These are phyloP conservation scores for Ceratobasidium sp. DNA, from an alignment of 1,284 basidiomycete species.

Conservation along the genomic window DNA sequence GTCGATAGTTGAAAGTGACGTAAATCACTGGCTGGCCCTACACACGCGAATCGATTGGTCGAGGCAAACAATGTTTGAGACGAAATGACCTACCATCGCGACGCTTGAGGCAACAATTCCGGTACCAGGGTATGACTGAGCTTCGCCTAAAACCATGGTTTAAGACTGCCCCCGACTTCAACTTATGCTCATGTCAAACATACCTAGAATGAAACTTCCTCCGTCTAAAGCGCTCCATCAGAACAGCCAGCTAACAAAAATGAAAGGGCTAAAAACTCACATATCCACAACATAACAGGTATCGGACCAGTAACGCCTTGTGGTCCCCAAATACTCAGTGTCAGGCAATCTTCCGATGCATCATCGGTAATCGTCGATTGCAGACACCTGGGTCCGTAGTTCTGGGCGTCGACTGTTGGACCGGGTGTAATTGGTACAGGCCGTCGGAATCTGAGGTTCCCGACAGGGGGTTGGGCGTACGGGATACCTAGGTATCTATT, in stretches of 20 bases:
- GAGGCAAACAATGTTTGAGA: background rate
- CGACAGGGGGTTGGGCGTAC: slow-evolving; percentile 61
- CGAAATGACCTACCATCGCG: background rate
- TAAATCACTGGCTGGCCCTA: slow-evolving; percentile 19
- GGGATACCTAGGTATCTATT: slow-evolving; percentile 64
- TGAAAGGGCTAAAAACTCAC: background rate
- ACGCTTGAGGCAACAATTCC: slow-evolving; percentile 29
- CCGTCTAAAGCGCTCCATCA: slow-evolving; percentile 8
- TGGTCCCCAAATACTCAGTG: slow-evolving; percentile 39
- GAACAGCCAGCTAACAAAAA: background rate
- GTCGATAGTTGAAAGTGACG: slow-evolving; percentile 24
- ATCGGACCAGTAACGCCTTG: background rate
- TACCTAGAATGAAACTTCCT: slow-evolving; percentile 32
- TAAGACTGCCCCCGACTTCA: background rate
- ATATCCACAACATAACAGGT: slow-evolving; percentile 47
- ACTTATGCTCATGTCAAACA: background rate
- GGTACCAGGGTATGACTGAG: slow-evolving; percentile 13
- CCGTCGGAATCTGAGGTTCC: slow-evolving; percentile 58
- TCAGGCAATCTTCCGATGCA: slow-evolving; percentile 43
- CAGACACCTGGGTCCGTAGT: slow-evolving; percentile 2
- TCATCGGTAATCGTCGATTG: slow-evolving; percentile 4
- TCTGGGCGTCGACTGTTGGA: slow-evolving; percentile 5
- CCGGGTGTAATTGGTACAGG: slow-evolving; percentile 54
- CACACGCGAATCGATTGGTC: too few species aligned
- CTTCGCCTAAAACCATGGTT: slow-evolving; percentile 6